These are phyloP conservation scores for Pythium pectinolyticum DNA, from an alignment of 352 stramenopile genomes.

Conservation along the genomic window DNA sequence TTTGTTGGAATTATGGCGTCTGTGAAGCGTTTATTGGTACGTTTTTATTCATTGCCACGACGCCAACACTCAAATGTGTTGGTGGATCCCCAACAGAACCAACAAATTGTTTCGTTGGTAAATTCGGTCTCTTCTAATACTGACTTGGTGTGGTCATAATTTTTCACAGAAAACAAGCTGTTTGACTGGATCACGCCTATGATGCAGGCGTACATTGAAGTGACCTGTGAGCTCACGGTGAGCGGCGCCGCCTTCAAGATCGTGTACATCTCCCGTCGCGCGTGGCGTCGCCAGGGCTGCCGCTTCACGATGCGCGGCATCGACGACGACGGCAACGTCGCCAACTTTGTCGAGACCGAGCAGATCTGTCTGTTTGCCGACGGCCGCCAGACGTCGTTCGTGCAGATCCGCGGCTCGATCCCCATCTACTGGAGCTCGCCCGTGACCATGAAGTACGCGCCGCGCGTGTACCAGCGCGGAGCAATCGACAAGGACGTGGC, in stretches of 20 bases:
- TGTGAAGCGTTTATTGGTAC: slow-evolving; percentile 60
- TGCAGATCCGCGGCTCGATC: slow-evolving; percentile 96
- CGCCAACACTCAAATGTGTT: too few relatives aligned
- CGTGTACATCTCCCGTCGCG: slow-evolving; percentile 67
- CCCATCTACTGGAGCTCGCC: slow-evolving; percentile 92
- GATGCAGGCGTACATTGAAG: slow-evolving; percentile 60
- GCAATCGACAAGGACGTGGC: slow-evolving; percentile 58
- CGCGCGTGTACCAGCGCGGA: slow-evolving; percentile 49
- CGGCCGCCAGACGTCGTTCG: slow-evolving; percentile 77
- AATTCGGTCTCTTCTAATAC: too few relatives aligned
- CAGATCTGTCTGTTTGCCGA: slow-evolving; percentile 77
- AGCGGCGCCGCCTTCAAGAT: slow-evolving; percentile 50
- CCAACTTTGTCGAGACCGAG: slow-evolving; percentile 95
- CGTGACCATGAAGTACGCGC: slow-evolving; percentile 91
- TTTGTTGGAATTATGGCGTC: slow-evolving; percentile 92
- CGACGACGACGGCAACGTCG: slow-evolving; percentile 84
- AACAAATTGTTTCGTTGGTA: too few relatives aligned
- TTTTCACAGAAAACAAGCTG: slow-evolving; percentile 47
- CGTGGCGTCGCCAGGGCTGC: slow-evolving; percentile 78
- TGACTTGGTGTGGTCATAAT: too few relatives aligned
- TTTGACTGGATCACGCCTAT: slow-evolving; percentile 62
- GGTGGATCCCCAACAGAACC: too few relatives aligned
- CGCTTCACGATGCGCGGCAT: slow-evolving; percentile 92
- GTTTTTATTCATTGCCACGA: slow-evolving; percentile 44
- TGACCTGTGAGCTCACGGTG: slow-evolving; percentile 52